These are phyloP conservation scores for Psidium friedrichsthalianum DNA, from an alignment of 345 rosid species.

Conservation along the genomic window DNA sequence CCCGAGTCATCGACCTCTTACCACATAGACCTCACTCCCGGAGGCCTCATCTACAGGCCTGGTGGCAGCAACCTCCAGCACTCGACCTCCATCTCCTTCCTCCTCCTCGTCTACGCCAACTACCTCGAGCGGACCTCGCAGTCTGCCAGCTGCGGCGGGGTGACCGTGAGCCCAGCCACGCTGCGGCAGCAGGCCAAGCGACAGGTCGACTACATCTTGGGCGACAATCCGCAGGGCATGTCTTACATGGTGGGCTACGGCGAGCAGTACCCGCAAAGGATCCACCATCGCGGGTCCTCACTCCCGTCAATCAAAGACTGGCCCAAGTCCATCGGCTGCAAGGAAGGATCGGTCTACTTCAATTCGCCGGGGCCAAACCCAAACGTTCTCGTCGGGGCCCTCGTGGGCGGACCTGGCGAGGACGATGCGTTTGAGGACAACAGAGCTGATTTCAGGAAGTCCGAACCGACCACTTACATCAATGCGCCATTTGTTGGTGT, in stretches of 20 bases:
- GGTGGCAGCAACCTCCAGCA: conserved; percentile 97
- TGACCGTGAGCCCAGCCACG: conserved; percentile 28
- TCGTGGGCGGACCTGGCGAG: conserved; percentile 81
- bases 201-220: conserved; percentile 88
- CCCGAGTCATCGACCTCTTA: conserved; percentile 59
- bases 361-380: conserved; percentile 66
- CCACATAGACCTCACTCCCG: conserved; percentile 69
- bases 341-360: conserved; percentile 64
- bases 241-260: conserved; percentile 96
- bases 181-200: conserved; percentile 73
- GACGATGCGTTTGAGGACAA: conserved; percentile 63
- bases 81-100: conserved; percentile 78
- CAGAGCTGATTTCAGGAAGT: conserved; percentile 59
- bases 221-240: conserved; percentile 73
- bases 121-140: conserved; percentile 60
- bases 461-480: conserved; percentile 92
- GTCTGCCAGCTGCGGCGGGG: conserved; percentile 50
- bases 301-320: conserved; percentile 61
- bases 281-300: conserved; percentile 92
- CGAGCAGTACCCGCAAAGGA: conserved; percentile 51
- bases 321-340: conserved; percentile 51
- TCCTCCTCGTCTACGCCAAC: conserved; percentile 73
- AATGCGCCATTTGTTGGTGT: conserved; percentile 97
- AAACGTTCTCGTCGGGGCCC: conserved; percentile 60
- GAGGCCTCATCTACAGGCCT: conserved; percentile 91